These are phyloP conservation scores for Blastobotrys americana DNA, from an alignment of 805 yeast species.

Conservation along the genomic window DNA sequence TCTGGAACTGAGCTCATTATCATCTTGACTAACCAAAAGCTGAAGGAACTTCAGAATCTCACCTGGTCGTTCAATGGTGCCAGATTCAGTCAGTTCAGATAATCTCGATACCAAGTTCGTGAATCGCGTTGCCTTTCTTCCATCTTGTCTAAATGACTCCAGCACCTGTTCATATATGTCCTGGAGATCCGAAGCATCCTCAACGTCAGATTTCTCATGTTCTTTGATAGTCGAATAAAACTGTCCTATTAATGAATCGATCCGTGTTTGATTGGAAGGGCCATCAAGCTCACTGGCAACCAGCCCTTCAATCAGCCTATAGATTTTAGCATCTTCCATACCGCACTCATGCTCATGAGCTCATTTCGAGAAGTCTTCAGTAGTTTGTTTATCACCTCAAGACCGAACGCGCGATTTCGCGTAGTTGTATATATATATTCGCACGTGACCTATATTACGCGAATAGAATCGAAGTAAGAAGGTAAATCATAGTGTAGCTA, in stretches of 20 bases:
- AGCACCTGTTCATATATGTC: neutral
- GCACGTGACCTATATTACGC: too few species aligned
- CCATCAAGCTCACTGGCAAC: neutral
- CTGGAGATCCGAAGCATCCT: constrained; percentile 1
- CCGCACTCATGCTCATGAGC: too few species aligned
- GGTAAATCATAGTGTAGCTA: too few species aligned
- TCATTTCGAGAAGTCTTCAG: too few species aligned
- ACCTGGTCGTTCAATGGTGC: constrained; percentile 4
- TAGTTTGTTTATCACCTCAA: too few species aligned
- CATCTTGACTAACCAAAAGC: neutral
- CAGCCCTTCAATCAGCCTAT: neutral
- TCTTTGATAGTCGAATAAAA: neutral
- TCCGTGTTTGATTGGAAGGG: neutral
- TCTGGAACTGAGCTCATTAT: neutral
- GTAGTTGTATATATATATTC: too few species aligned
- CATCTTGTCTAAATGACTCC: neutral
- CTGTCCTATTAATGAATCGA: neutral
- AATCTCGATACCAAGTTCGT: constrained; percentile 6
- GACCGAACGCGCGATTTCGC: too few species aligned
- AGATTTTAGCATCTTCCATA: neutral
- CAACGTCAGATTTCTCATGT: neutral
- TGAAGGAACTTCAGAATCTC: constrained; percentile 6
- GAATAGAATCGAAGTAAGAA: too few species aligned
- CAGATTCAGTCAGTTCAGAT: neutral
- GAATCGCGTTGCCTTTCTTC: constrained; percentile 6